These are phyloP conservation scores for Saccharomycopsis capsularis DNA, from an alignment of 805 yeast genomes.

Conservation along the genomic window DNA sequence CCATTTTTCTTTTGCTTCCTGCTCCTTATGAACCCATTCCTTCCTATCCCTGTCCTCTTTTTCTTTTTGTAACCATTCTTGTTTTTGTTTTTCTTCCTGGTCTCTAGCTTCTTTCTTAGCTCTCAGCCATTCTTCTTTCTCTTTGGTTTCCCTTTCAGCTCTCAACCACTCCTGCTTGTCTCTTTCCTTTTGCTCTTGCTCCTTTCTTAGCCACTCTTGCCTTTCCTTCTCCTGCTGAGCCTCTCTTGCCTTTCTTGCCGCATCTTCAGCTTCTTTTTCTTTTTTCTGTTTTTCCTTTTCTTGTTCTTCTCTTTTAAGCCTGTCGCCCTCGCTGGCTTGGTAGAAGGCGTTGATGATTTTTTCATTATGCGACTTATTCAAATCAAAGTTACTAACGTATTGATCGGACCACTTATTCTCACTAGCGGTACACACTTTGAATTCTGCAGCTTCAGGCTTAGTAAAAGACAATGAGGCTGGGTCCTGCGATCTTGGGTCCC, in stretches of 20 bases:
- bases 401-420: not conserved
- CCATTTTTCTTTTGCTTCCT: constrained; percentile 8
- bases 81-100: too few relatives aligned
- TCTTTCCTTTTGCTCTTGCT: not conserved
- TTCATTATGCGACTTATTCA: constrained; percentile 12
- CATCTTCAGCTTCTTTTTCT: constrained; percentile 1
- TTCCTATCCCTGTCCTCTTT: too few relatives aligned
- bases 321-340: constrained; percentile 1
- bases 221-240: too few relatives aligned
- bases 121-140: too few relatives aligned
- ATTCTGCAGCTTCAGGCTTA: constrained; percentile 2
- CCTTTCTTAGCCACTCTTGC: not conserved
- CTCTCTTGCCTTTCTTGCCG: not conserved
- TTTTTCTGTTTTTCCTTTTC: constrained; percentile 1
- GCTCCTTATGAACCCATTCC: constrained; percentile 5
- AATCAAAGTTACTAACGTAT: not conserved
- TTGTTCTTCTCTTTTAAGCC: constrained; percentile 6
- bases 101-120: too few relatives aligned
- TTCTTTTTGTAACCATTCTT: too few relatives aligned
- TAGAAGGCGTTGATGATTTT: constrained; percentile 4
- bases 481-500: constrained; percentile 12
- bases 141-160: too few relatives aligned
- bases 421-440: not conserved
- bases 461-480: constrained; percentile 1
- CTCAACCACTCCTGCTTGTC: too few relatives aligned